Percentiles rank a stretch among this genome's conserved stretches.
Conservation (phyloP, 2,329 filamentous ascomycete genomes). For the Pyricularia sp. region DNA sequence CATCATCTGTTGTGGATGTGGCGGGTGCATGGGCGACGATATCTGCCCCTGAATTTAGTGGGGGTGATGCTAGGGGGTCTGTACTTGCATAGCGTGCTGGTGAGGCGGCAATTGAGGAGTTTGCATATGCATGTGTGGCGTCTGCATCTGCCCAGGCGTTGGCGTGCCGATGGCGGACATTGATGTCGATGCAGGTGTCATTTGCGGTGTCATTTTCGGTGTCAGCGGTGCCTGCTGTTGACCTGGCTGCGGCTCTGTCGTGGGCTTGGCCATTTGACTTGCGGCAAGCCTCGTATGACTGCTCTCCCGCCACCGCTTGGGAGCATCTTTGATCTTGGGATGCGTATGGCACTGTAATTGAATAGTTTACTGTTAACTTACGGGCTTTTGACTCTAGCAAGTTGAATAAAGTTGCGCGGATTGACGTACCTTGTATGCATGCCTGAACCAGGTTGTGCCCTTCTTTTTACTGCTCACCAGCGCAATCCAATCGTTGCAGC, state of each 20-base stretch:
- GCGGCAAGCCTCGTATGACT: slow-evolving; percentile 33
- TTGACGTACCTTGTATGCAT: slow-evolving; percentile 65
- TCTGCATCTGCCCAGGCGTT: slow-evolving; percentile 15
- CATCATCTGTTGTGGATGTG: slow-evolving; percentile 1
- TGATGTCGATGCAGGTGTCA: slow-evolving; percentile 18
- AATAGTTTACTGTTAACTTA: background rate
- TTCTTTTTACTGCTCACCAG: slow-evolving; percentile 81
- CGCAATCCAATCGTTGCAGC: slow-evolving; percentile 69
- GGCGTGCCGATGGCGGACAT: slow-evolving; percentile 25
- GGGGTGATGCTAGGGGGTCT: slow-evolving; percentile 9
- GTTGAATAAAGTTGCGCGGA: background rate
- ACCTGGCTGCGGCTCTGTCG: slow-evolving; percentile 25
- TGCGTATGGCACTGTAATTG: slow-evolving; percentile 53
- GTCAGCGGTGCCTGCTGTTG: slow-evolving; percentile 20
- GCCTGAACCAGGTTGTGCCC: slow-evolving; percentile 83
- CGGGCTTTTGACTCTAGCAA: background rate
- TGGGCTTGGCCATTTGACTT: slow-evolving; percentile 31
- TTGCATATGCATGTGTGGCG: slow-evolving; percentile 16
- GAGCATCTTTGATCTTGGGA: slow-evolving; percentile 57
- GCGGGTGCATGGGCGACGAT: slow-evolving; percentile 10
- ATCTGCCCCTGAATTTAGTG: slow-evolving; percentile 9
- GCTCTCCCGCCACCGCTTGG: slow-evolving; percentile 53
- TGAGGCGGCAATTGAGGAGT: slow-evolving; percentile 12
- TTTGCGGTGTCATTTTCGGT: slow-evolving; percentile 34
- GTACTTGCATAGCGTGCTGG: slow-evolving; percentile 10